Evolutionary conservation across 495 filamentous ascomycete genomes (phyloP).

Genomic region (Neurospora tetraspora): DNA sequence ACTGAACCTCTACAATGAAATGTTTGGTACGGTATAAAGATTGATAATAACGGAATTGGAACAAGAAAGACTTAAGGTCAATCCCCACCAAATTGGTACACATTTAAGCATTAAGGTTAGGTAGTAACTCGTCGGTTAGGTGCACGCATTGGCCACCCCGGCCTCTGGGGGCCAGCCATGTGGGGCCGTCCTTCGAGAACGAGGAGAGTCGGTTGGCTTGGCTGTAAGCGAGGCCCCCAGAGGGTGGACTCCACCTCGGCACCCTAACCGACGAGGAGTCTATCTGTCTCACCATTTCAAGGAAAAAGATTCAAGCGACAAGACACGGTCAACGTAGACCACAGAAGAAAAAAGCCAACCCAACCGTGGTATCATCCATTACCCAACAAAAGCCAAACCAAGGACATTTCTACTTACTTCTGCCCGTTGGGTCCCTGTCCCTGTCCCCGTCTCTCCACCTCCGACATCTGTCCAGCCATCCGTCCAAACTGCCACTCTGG

Average conservation of each 20-base stretch:
- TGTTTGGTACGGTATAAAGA: too few relatives aligned
- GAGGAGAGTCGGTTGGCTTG: too few relatives aligned
- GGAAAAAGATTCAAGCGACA: not conserved
- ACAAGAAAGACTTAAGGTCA: not conserved
- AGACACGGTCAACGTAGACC: not conserved
- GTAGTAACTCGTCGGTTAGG: too few relatives aligned
- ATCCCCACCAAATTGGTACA: not conserved
- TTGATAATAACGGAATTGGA: too few relatives aligned
- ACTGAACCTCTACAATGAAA: too few relatives aligned
- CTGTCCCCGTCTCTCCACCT: conserved; percentile 10
- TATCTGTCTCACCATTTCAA: not conserved
- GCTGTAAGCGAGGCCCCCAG: too few relatives aligned
- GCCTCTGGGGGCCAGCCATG: too few relatives aligned
- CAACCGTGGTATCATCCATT: not conserved
- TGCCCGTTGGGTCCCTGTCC: not conserved
- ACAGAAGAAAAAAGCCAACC: not conserved
- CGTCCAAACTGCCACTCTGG: conserved; percentile 60
- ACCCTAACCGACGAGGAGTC: not conserved
- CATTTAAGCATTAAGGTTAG: not conserved
- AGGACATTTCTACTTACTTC: not conserved
- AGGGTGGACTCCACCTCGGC: too few relatives aligned
- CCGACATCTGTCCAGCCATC: conserved; percentile 23
- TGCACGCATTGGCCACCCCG: too few relatives aligned
- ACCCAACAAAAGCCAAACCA: not conserved
- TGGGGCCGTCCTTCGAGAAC: too few relatives aligned